Evolutionary conservation across 1,284 basidiomycete genomes (phyloP).

Genomic region (Peniophora sp.): DNA sequence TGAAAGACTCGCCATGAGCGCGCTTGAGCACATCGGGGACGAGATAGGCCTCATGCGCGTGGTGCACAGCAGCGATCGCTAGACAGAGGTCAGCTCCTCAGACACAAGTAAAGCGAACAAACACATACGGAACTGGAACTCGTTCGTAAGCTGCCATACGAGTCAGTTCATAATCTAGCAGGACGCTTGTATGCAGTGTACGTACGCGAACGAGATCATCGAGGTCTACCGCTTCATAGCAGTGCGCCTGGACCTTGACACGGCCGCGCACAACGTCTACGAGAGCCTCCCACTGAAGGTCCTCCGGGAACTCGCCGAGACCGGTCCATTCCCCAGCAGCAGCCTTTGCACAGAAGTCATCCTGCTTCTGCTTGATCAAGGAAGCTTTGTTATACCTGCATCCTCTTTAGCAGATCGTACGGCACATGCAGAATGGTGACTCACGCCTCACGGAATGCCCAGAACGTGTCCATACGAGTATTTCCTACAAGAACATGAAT

Average conservation of each 20-base stretch:
- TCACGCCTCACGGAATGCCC: constrained; percentile 53
- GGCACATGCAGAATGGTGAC: not conserved
- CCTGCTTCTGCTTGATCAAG: constrained; percentile 67
- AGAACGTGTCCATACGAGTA: constrained; percentile 56
- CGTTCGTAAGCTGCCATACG: constrained; percentile 21
- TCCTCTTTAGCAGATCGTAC: not conserved
- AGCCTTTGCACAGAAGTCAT: constrained; percentile 59
- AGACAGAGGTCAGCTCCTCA: too few species aligned
- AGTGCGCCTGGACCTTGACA: constrained; percentile 78
- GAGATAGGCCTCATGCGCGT: constrained; percentile 52
- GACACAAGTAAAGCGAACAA: too few species aligned
- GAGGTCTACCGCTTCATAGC: constrained; percentile 75
- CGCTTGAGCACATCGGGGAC: constrained; percentile 46
- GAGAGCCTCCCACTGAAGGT: constrained; percentile 77
- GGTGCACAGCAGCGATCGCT: constrained; percentile 46
- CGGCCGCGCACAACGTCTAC: constrained; percentile 80
- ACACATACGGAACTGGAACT: constrained; percentile 53
- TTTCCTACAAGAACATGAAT: too few species aligned
- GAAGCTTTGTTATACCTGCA: constrained; percentile 62
- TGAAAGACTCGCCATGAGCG: constrained; percentile 53
- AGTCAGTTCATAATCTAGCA: not conserved
- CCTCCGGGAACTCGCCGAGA: constrained; percentile 63
- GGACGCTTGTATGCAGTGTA: constrained; percentile 17
- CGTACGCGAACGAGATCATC: constrained; percentile 67
- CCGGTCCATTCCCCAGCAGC: constrained; percentile 51